A percentile compares a stretch with the other conserved stretches of the same genome.
Evolutionary conservation across 2,329 filamentous ascomycete species (phyloP).

Genomic region (Triangularia setosa): DNA sequence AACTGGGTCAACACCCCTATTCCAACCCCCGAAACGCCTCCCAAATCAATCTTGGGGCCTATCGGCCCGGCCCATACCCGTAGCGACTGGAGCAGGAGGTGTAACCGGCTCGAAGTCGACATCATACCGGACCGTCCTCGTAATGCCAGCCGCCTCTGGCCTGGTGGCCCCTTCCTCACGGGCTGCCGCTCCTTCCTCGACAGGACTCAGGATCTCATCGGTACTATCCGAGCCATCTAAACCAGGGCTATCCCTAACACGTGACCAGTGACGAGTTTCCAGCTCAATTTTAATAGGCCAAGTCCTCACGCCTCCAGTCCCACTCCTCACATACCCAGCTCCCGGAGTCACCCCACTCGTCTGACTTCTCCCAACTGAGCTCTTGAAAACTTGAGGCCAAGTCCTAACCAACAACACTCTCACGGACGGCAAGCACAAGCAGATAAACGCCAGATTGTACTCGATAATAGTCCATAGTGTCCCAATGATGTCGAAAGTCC

Average conservation of each 20-base stretch:
- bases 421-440: slow-evolving; percentile 12
- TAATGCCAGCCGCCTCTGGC: slow-evolving; percentile 4
- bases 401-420: slow-evolving; percentile 11
- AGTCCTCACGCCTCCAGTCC: neutral
- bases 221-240: neutral
- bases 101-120: slow-evolving; percentile 6
- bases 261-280: slow-evolving; percentile 5
- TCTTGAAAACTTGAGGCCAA: slow-evolving; percentile 6
- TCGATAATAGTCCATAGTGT: slow-evolving; percentile 19
- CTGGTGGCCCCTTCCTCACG: no score
- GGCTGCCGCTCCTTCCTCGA: neutral
- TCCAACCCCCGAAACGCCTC: neutral
- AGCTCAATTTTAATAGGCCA: slow-evolving; percentile 3
- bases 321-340: neutral
- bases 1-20: neutral
- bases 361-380: slow-evolving; percentile 2
- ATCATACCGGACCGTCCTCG: slow-evolving; percentile 13
- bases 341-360: neutral
- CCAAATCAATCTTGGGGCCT: neutral
- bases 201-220: slow-evolving; percentile 7
- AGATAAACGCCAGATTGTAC: slow-evolving; percentile 14
- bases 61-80: neutral
- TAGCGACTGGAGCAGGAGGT: neutral
- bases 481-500: slow-evolving; percentile 9
- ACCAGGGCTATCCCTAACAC: neutral